Conservation (phyloP, 2,329 filamentous ascomycete genomes). For the Clonostachys sp. region DNA sequence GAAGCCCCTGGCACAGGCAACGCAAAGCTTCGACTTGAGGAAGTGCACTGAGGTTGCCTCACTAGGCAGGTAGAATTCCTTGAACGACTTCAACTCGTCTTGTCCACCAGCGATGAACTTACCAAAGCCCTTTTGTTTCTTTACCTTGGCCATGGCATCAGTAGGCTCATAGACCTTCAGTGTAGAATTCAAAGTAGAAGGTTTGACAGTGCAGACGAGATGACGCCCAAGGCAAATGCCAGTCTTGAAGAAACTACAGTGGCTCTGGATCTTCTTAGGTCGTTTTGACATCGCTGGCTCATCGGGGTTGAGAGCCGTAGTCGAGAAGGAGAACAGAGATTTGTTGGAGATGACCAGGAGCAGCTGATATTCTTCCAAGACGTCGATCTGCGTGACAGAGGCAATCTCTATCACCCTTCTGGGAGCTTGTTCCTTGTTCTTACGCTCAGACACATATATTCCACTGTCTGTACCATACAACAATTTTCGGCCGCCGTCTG, state of each 20-base stretch:
- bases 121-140: slow-evolving; percentile 91
- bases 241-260: slow-evolving; percentile 98
- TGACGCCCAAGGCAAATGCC: slow-evolving; percentile 93
- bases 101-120: slow-evolving; percentile 94
- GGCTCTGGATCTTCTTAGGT: slow-evolving; percentile 92
- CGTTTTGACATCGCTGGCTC: slow-evolving; percentile 78
- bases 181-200: slow-evolving; percentile 84
- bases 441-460: slow-evolving; percentile 87
- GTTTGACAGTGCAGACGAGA: slow-evolving; percentile 94
- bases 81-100: slow-evolving; percentile 93
- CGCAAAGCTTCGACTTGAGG: slow-evolving; percentile 92
- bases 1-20: slow-evolving; percentile 92
- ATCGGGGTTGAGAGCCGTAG: slow-evolving; percentile 80
- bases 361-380: slow-evolving; percentile 90
- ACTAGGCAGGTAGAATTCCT: slow-evolving; percentile 98
- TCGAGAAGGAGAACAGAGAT: slow-evolving; percentile 82
- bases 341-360: slow-evolving; percentile 91
- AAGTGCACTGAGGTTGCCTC: slow-evolving; percentile 99
- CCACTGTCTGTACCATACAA: slow-evolving; percentile 93
- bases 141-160: slow-evolving; percentile 86
- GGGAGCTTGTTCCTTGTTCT: slow-evolving; percentile 77
- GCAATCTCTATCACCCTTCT: slow-evolving; percentile 80
- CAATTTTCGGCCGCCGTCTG: slow-evolving; percentile 90
- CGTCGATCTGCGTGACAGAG: slow-evolving; percentile 90
- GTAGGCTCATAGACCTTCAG: slow-evolving; percentile 99